These are phyloP conservation scores for Phalaenopsis hybrid DNA, from an alignment of 116 monocot species.

Conservation along the genomic window DNA sequence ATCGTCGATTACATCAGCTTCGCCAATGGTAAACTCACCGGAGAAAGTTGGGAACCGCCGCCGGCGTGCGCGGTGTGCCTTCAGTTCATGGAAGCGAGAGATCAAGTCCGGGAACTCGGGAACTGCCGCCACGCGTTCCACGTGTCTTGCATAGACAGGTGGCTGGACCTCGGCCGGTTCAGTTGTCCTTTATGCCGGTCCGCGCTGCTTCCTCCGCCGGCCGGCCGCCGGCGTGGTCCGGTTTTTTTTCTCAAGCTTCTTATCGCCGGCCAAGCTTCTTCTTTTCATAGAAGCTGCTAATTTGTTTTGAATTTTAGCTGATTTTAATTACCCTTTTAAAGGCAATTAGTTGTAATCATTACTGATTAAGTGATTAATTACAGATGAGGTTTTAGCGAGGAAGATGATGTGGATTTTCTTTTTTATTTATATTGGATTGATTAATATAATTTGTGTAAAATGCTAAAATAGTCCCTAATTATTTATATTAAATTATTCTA, in stretches of 20 bases:
- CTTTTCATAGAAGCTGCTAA: too few relatives aligned
- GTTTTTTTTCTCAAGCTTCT: background rate
- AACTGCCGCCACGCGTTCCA: constrained; percentile 11
- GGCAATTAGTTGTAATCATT: too few relatives aligned
- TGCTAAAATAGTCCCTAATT: too few relatives aligned
- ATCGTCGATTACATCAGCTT: constrained; percentile 1
- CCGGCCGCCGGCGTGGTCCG: background rate
- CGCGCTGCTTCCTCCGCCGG: background rate
- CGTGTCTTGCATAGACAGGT: constrained; percentile 3
- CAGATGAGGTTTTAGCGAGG: too few relatives aligned
- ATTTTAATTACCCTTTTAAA: too few relatives aligned
- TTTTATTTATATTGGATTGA: too few relatives aligned
- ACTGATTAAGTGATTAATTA: too few relatives aligned
- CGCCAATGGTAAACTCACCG: background rate
- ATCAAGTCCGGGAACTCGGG: constrained; percentile 6
- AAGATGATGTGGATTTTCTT: too few relatives aligned
- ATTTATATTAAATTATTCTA: too few relatives aligned
- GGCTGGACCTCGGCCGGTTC: constrained; percentile 5
- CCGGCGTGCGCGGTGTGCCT: constrained; percentile 4
- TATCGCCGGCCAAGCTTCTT: background rate
- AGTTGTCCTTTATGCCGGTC: constrained; percentile 8
- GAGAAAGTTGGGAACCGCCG: background rate
- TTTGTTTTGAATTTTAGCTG: too few relatives aligned
- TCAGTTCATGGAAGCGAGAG: background rate
- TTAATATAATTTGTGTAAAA: too few relatives aligned